Evolutionary conservation across 352 stramenopile species (phyloP).

Genomic region (Globisporangium cylindrosporum): DNA sequence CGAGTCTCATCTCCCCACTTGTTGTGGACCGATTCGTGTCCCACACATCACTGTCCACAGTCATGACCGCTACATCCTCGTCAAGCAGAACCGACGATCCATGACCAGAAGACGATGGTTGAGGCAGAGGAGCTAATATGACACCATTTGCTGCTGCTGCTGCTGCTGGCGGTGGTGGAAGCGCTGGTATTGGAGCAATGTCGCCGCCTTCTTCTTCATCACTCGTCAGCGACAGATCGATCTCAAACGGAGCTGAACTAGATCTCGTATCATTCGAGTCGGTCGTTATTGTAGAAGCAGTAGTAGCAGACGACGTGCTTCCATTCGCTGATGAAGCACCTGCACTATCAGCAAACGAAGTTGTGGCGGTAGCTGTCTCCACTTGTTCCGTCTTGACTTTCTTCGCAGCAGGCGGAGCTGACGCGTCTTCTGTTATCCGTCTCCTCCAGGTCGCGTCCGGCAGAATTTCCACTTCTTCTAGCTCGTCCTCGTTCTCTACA

Average conservation of each 20-base stretch:
- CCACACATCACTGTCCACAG: constrained; percentile 64
- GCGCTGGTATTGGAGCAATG: background rate
- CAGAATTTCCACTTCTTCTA: constrained; percentile 91
- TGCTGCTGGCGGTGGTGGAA: background rate
- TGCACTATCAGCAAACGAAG: background rate
- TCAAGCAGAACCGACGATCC: constrained; percentile 41
- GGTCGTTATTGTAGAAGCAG: constrained; percentile 9
- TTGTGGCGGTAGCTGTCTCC: constrained; percentile 10
- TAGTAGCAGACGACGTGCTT: constrained; percentile 8
- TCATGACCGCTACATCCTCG: constrained; percentile 63
- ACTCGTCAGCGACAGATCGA: constrained; percentile 66
- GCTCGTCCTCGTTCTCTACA: constrained; percentile 73
- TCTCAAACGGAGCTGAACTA: constrained; percentile 52
- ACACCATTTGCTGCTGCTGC: constrained; percentile 10
- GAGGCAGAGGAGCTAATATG: constrained; percentile 2
- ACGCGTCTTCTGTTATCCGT: constrained; percentile 47
- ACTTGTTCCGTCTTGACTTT: constrained; percentile 51
- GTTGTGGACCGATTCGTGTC: constrained; percentile 30
- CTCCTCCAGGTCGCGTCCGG: constrained; percentile 81
- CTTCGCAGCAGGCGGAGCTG: constrained; percentile 40
- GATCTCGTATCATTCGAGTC: constrained; percentile 22
- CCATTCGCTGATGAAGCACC: background rate
- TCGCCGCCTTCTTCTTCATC: constrained; percentile 61
- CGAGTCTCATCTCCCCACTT: constrained; percentile 26
- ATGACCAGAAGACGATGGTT: constrained; percentile 4